Evolutionary conservation across 345 rosid species (phyloP).

Genomic region (Camelina hispida): DNA sequence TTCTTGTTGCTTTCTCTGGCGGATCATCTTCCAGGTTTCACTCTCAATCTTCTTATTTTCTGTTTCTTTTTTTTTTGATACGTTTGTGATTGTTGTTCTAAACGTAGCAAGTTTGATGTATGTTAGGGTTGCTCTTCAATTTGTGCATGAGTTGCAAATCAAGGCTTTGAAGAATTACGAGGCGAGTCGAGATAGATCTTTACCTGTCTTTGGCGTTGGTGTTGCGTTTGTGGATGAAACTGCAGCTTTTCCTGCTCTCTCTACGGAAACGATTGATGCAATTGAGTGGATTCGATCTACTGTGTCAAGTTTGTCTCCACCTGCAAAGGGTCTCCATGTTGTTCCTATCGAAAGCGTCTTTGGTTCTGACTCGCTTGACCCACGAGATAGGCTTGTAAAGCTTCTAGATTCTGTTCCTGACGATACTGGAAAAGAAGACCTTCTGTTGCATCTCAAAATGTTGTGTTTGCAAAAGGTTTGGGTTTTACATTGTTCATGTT

Average conservation of each 20-base stretch:
- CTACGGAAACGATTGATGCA: constrained; percentile 42
- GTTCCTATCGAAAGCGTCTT: constrained; percentile 61
- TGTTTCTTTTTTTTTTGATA: not conserved
- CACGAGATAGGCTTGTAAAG: constrained; percentile 56
- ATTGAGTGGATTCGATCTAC: constrained; percentile 55
- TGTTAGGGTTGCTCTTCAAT: constrained; percentile 78
- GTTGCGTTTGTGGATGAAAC: constrained; percentile 84
- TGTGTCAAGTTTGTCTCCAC: constrained; percentile 59
- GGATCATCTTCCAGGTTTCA: constrained; percentile 83
- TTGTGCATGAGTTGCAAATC: constrained; percentile 82
- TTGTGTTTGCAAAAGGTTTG: constrained; percentile 79
- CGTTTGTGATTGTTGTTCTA: constrained; percentile 2
- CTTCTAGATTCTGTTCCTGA: constrained; percentile 64
- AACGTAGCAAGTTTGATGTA: constrained; percentile 4
- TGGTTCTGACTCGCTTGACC: constrained; percentile 52
- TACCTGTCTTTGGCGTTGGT: constrained; percentile 86
- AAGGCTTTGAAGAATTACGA: constrained; percentile 85
- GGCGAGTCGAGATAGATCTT: constrained; percentile 78
- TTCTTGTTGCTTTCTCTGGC: constrained; percentile 94
- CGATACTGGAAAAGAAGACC: constrained; percentile 84
- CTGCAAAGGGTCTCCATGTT: constrained; percentile 66
- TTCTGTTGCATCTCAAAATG: constrained; percentile 67
- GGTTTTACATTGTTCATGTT: not conserved
- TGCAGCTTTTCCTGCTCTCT: constrained; percentile 44
- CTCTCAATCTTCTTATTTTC: not conserved